These are phyloP conservation scores for Cyclotella choctawhatcheeana DNA, from an alignment of 108 stramenopile genomes.

Conservation along the genomic window DNA sequence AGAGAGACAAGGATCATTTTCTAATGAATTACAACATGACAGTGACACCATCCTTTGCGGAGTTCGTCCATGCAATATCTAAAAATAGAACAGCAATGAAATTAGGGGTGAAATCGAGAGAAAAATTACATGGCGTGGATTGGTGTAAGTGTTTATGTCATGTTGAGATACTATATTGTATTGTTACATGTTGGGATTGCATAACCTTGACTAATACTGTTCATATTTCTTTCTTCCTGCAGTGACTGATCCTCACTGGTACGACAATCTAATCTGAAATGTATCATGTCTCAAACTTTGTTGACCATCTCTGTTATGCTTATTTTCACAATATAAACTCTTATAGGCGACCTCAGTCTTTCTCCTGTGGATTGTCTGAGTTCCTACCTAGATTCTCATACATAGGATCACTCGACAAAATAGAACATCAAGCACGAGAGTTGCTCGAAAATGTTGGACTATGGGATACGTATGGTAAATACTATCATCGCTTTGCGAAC, in stretches of 20 bases:
- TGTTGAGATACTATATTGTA: too few relatives aligned
- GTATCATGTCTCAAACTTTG: too few relatives aligned
- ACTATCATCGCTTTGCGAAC: constrained; percentile 14
- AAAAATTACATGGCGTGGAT: constrained; percentile 7
- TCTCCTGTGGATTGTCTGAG: constrained; percentile 46
- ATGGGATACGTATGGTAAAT: constrained; percentile 52
- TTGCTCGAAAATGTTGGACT: constrained; percentile 53
- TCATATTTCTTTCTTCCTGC: neutral
- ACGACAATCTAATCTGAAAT: too few relatives aligned
- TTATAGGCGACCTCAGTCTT: constrained; percentile 37
- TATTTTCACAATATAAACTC: neutral
- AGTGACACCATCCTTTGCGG: constrained; percentile 34
- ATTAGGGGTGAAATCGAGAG: neutral
- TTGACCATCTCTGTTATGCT: neutral
- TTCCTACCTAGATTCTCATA: constrained; percentile 51
- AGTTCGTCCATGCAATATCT: constrained; percentile 41
- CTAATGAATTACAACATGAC: constrained; percentile 1
- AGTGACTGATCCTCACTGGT: constrained; percentile 51
- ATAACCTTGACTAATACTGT: neutral
- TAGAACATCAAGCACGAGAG: constrained; percentile 39
- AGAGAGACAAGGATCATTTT: constrained; percentile 31
- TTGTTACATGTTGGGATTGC: too few relatives aligned
- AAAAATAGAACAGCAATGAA: constrained; percentile 10
- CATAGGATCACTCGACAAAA: constrained; percentile 47
- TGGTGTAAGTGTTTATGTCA: constrained; percentile 25